Conservation (phyloP, 2,329 filamentous ascomycete genomes). For the Venturia carpophila region DNA sequence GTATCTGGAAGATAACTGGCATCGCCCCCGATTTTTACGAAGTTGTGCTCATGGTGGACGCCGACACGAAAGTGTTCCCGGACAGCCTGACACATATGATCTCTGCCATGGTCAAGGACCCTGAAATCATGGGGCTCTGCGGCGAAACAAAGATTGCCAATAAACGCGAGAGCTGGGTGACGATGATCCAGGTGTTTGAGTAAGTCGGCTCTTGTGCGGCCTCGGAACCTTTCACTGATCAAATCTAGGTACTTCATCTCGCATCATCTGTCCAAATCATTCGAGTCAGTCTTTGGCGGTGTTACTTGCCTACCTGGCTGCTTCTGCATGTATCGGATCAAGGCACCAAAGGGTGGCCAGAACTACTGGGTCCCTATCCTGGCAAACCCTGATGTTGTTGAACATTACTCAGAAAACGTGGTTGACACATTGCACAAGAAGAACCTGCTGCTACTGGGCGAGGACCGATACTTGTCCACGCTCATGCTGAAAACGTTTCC, state of each 20-base stretch:
- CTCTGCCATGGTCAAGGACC: constrained; percentile 97
- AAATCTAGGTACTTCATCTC: constrained; percentile 76
- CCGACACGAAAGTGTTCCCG: constrained; percentile 97
- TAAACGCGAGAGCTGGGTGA: constrained; percentile 89
- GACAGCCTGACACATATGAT: constrained; percentile 98
- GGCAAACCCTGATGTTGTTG: constrained; percentile 95
- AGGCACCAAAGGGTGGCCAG: constrained; percentile 93
- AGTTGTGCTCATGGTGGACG: constrained; percentile 96
- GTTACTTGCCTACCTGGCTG: constrained; percentile 97
- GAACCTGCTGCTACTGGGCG: constrained; percentile 82
- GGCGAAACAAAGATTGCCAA: constrained; percentile 99
- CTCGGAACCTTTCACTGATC: constrained; percentile 11
- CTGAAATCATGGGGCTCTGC: constrained; percentile 97
- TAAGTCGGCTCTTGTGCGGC: constrained; percentile 31
- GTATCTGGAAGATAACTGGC: constrained; percentile 95
- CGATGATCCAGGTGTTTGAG: constrained; percentile 98
- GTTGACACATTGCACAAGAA: constrained; percentile 98
- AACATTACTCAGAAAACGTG: constrained; percentile 98
- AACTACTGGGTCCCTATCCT: constrained; percentile 99
- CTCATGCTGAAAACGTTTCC: constrained; percentile 98
- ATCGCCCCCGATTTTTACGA: constrained; percentile 98
- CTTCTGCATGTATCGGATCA: constrained; percentile 99
- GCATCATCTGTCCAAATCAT: constrained; percentile 92
- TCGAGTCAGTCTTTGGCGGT: constrained; percentile 97
- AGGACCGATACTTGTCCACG: constrained; percentile 92